phyloP scores from a whole-genome alignment of 2,329 filamentous ascomycete genomes.

The Blastomyces emzantsi region DNA sequence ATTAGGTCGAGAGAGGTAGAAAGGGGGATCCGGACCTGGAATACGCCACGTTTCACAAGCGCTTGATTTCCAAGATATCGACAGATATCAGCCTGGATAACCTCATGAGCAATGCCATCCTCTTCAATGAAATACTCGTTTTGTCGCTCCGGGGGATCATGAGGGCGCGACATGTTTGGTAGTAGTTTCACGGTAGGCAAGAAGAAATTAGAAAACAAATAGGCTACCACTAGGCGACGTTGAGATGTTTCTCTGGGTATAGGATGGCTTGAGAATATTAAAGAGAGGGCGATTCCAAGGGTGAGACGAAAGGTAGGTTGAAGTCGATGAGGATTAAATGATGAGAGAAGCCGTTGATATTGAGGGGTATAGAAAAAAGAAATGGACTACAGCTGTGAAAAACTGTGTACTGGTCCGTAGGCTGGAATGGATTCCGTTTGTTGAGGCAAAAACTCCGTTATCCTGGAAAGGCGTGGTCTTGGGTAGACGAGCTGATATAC shows the following conservation, averaged over 20 bases:
- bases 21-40: slow-evolving; percentile 51
- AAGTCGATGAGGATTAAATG: background rate
- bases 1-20: slow-evolving; percentile 14
- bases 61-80: slow-evolving; percentile 77
- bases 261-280: background rate
- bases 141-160: slow-evolving; percentile 36
- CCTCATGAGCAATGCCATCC: slow-evolving; percentile 73
- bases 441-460: background rate
- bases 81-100: slow-evolving; percentile 77
- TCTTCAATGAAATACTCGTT: slow-evolving; percentile 75
- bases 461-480: background rate
- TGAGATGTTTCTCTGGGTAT: background rate
- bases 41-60: slow-evolving; percentile 63
- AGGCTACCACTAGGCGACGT: slow-evolving; percentile 5
- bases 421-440: slow-evolving; percentile 18
- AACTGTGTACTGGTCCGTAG: slow-evolving; percentile 21
- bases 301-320: background rate
- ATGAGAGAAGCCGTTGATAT: background rate
- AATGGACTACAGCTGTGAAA: slow-evolving; percentile 22
- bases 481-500: background rate
- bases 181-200: slow-evolving; percentile 18
- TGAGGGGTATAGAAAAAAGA: slow-evolving; percentile 13
- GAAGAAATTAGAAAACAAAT: slow-evolving; percentile 10
- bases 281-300: background rate
- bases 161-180: slow-evolving; percentile 34